Evolutionary conservation across 2,329 filamentous ascomycete species (phyloP), one percentile per base, ranked within the genome.

Genomic region (Lachnellula occidentalis): DNA sequence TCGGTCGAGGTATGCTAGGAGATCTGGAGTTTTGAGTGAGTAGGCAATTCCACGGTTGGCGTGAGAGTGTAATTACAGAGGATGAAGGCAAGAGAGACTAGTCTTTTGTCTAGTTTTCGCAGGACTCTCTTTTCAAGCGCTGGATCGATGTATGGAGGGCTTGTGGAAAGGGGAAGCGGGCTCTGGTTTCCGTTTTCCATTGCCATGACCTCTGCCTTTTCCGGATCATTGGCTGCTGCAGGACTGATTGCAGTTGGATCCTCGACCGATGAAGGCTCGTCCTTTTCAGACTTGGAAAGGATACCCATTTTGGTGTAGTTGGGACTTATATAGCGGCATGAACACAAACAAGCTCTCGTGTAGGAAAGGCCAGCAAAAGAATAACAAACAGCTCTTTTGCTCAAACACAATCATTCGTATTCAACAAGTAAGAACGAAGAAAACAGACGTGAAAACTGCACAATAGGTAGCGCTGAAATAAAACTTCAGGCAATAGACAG

Each of bases 51-150:
- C 6, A 5, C 7, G 17, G 19, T 21, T 19, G 17, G n/a, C 4
- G 12, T n/a, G n/a, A 45, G 5, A n/a, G 21, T 22, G n/a, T 11
- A 58, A 61, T 39, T 46, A 63, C 60, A 66, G 27, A 66, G 52
- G 5, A 46, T 43, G 46, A 61, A 57, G 8, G 65, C 55, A 14
- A 66, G 53, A 22, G 61, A 56, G 12, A 86, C 79, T 31, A 87
- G 71, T 56, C 75, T 75, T 51, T 74, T 73, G 66, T 87, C 84
- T 55, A 87, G 73, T 66, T 80, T 84, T 64, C 71, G 75, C 39
- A 82, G 67, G 12, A 86, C 74, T 36, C 69, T 67, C 31, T 66
- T 71, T 62, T 85, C 83, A 64, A 60, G 34, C 8, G 45, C 62
- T 11, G 27, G 24, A 2, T 34, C 34, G 6, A 41, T 14, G 5